Percentiles rank a stretch among this genome's conserved stretches.
phyloP scores from a whole-genome alignment of 2,329 filamentous ascomycete species.

The Stagonosporopsis tanaceti region DNA sequence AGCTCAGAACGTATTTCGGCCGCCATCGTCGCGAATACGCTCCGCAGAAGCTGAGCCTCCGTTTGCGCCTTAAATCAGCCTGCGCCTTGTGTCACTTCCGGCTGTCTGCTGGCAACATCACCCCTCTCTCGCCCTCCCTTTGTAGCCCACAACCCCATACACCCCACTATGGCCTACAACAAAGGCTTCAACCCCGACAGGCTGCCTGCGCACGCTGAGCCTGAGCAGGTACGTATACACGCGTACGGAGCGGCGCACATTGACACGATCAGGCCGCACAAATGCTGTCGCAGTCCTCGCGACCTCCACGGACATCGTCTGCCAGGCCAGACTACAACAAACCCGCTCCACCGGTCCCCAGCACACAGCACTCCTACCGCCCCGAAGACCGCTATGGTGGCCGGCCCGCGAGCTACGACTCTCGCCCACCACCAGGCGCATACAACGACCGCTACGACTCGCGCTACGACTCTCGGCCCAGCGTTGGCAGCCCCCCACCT shows the following conservation, averaged over 20 bases:
- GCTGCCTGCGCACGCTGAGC: constrained; percentile 87
- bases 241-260: background rate
- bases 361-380: constrained; percentile 44
- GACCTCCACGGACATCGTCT: constrained; percentile 46
- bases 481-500: constrained; percentile 56
- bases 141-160: constrained; percentile 3
- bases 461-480: constrained; percentile 29
- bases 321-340: constrained; percentile 55
- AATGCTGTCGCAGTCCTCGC: constrained; percentile 46
- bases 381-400: constrained; percentile 49
- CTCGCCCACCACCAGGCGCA: constrained; percentile 49
- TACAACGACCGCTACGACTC: constrained; percentile 47
- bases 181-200: constrained; percentile 92
- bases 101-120: constrained; percentile 3
- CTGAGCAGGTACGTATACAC: constrained; percentile 67
- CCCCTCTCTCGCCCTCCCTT: constrained; percentile 4
- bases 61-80: constrained; percentile 10
- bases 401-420: constrained; percentile 38
- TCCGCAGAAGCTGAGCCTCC: constrained; percentile 14
- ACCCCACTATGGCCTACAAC: constrained; percentile 84
- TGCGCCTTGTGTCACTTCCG: constrained; percentile 6
- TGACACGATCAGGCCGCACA: constrained; percentile 50
- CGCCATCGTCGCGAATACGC: constrained; percentile 7
- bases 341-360: constrained; percentile 48
- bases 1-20: constrained; percentile 10